Percentiles rank a stretch among this genome's conserved stretches.
phyloP scores from a whole-genome alignment of 495 filamentous ascomycete species.

The Hypomontagnella monticulosa region DNA sequence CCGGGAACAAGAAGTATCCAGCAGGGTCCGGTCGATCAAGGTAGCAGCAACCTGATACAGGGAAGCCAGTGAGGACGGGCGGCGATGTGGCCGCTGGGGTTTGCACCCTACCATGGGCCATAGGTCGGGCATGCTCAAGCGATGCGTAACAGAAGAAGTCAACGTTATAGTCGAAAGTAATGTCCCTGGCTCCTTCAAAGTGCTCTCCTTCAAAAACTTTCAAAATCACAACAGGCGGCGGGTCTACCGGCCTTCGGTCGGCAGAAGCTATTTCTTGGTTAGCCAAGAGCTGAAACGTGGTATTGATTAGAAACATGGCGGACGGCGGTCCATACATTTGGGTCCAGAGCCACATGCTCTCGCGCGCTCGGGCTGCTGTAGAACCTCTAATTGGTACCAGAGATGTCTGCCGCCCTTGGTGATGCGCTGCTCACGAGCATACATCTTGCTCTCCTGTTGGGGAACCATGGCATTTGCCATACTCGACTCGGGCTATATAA shows the following conservation, averaged over 20 bases:
- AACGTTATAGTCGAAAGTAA: slow-evolving; percentile 93
- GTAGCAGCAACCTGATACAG: slow-evolving; percentile 96
- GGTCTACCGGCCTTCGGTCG: slow-evolving; percentile 95
- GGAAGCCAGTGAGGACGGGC: slow-evolving; percentile 92
- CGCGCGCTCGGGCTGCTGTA: slow-evolving; percentile 96
- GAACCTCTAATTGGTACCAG: slow-evolving; percentile 83
- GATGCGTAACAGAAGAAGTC: slow-evolving; percentile 98
- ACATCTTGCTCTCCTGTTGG: slow-evolving; percentile 50
- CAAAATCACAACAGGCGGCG: slow-evolving; percentile 94
- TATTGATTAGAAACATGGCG: slow-evolving; percentile 7
- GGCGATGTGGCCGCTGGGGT: slow-evolving; percentile 70
- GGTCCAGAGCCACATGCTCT: slow-evolving; percentile 95
- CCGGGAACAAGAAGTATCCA: slow-evolving; percentile 98
- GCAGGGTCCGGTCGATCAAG: slow-evolving; percentile 90
- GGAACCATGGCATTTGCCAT: slow-evolving; percentile 58
- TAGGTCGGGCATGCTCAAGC: slow-evolving; percentile 84
- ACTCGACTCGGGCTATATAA: slow-evolving; percentile 44
- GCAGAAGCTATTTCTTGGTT: slow-evolving; percentile 74
- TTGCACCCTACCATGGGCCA: slow-evolving; percentile 81
- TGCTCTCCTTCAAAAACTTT: slow-evolving; percentile 83
- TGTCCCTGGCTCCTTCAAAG: slow-evolving; percentile 68
- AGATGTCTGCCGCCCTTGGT: slow-evolving; percentile 84
- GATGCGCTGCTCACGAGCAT: slow-evolving; percentile 65
- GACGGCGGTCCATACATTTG: slow-evolving; percentile 73
- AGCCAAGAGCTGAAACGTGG: slow-evolving; percentile 10